These are phyloP conservation scores for Sporodiniella umbellata DNA, from an alignment of 371 early-diverging fungal species.

Conservation along the genomic window DNA sequence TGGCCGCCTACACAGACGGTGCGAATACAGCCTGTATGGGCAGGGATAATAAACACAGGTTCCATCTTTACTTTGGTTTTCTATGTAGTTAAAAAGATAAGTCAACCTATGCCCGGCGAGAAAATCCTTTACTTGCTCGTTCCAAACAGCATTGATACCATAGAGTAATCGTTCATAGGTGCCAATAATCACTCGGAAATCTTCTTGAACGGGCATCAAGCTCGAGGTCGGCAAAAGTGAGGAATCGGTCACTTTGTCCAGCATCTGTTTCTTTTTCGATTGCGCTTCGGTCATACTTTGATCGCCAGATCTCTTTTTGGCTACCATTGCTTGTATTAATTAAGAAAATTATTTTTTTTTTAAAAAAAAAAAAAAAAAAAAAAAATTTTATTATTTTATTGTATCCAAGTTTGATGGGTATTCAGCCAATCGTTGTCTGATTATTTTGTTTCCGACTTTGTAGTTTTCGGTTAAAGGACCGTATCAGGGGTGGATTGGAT, in stretches of 20 bases:
- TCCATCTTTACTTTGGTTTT: conserved; percentile 40
- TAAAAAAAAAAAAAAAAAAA: no score
- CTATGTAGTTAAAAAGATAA: conserved; percentile 1
- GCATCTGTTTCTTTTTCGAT: conserved; percentile 18
- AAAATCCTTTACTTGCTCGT: conserved; percentile 12
- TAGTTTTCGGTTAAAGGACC: no score
- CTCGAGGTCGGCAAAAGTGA: conserved; percentile 17
- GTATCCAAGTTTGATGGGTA: no score
- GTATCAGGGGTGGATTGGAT: no score
- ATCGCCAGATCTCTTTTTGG: conserved; percentile 20
- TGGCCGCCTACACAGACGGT: conserved; percentile 74
- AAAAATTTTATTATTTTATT: no score
- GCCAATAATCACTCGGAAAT: conserved; percentile 79
- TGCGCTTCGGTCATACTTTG: conserved; percentile 12
- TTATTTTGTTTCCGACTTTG: no score
- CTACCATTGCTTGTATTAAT: conserved; percentile 3
- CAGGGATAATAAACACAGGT: conserved; percentile 91
- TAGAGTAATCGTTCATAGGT: conserved; percentile 95
- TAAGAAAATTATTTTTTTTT: background rate
- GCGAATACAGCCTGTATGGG: conserved; percentile 92
- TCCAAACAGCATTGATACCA: conserved; percentile 77
- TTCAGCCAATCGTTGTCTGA: no score
- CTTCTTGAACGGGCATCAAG: conserved; percentile 15
- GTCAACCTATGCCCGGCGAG: background rate
- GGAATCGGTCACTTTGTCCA: conserved; percentile 12